phyloP scores from a whole-genome alignment of 176 grass and related monocot species.

The Musa troglodytarum region DNA sequence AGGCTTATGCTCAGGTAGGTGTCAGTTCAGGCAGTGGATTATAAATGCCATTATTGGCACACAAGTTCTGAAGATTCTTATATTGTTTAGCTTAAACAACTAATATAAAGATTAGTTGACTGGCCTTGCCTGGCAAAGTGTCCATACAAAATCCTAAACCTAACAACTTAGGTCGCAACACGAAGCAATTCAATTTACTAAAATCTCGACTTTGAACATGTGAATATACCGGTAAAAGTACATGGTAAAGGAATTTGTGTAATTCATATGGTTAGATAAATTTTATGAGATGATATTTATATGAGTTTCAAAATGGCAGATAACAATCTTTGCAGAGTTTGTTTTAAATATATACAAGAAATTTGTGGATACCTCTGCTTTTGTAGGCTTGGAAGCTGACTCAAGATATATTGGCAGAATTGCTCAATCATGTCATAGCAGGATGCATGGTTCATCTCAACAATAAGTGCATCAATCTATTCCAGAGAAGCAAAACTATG shows the following conservation, averaged over 20 bases:
- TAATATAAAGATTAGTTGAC: too few relatives aligned
- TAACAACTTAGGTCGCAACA: too few relatives aligned
- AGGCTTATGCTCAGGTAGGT: too few relatives aligned
- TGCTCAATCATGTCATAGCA: slow-evolving; percentile 83
- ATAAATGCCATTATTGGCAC: too few relatives aligned
- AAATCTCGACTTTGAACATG: too few relatives aligned
- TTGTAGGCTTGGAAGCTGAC: slow-evolving; percentile 56
- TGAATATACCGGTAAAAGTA: neutral
- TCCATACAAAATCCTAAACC: too few relatives aligned
- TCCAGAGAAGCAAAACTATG: neutral
- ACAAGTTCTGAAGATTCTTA: too few relatives aligned
- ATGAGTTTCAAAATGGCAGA: slow-evolving; percentile 12
- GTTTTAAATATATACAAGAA: neutral
- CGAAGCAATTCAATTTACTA: too few relatives aligned
- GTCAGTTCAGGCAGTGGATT: too few relatives aligned
- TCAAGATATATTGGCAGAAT: slow-evolving; percentile 56
- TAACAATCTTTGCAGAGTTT: neutral
- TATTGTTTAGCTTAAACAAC: too few relatives aligned
- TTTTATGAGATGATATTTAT: neutral
- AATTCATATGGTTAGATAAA: neutral
- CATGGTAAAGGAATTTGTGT: neutral
- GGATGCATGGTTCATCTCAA: slow-evolving; percentile 72
- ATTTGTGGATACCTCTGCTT: slow-evolving; percentile 63
- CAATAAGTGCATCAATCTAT: slow-evolving; percentile 70
- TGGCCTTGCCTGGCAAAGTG: too few relatives aligned